Evolutionary conservation across 2,329 filamentous ascomycete species (phyloP), one percentile per base, ranked within the genome.

Genomic region (Nemania sp.): DNA sequence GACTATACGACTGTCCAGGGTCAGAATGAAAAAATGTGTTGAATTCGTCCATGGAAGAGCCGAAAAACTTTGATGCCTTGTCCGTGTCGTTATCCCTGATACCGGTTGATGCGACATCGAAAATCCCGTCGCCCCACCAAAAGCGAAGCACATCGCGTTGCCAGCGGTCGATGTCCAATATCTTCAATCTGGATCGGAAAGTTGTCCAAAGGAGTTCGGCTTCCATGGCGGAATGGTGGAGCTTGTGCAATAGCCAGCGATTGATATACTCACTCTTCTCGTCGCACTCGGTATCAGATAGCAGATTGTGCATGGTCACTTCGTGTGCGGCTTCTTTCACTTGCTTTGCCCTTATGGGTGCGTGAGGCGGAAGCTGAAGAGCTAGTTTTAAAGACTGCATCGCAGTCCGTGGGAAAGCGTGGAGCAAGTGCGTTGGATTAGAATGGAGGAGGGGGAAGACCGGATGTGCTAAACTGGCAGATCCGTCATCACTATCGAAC

Each of bases 181-280:
- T 77, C 20, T 73, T 73, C 18, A 81, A 70, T 5, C 47, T 67
- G 5, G 69, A 63, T 13, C 76, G 72, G 58, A 81, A 82, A 5
- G 79, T 76, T 10, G 77, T 73, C 67, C 83, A 81, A 7, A 87
- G 77, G 2, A 83, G 73, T 63, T 82, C 77, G 1, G 78, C 83
- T 67, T 85, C 82, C 63, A 86, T 73, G 0, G 83, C 78, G 2
- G 83, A 85, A 15, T 79, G 77, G 41, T 84, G 81, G 47, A 88
- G 78, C 49, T 83, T 82, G 55, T 87, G 83, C 13, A 88, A 79
- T 2, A 88, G 76, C 86, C 86, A 88, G 47, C 84, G 79, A 70
- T 83, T 84, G 72, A 88, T 81, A 64, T 81, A 85, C 57, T 86
- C 82, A 1, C 75, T 76, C 69, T 82, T 84, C 70, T 80, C 79